phyloP scores from a whole-genome alignment of 306 rosid genomes.

The Prunus fruticosa region DNA sequence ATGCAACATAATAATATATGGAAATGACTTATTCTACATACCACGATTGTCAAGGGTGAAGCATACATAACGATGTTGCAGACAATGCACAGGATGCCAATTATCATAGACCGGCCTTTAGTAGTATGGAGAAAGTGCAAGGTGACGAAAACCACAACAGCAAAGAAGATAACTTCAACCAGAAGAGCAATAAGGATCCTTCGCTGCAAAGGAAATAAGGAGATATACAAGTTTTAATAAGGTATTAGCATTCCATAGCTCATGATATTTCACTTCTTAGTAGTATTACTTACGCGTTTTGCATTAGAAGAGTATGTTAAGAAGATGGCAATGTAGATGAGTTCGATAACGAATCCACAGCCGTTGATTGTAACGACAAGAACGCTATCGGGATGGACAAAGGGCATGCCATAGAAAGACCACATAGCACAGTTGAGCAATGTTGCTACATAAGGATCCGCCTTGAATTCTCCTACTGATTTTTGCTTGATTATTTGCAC shows the following conservation, averaged over 20 bases:
- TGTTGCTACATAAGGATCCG: constrained; percentile 37
- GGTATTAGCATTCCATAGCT: too few relatives aligned
- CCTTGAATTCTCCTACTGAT: constrained; percentile 64
- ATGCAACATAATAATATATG: too few relatives aligned
- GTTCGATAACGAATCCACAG: constrained; percentile 43
- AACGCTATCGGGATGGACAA: constrained; percentile 47
- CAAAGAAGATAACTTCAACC: constrained; percentile 37
- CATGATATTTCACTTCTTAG: too few relatives aligned
- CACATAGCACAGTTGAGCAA: constrained; percentile 55
- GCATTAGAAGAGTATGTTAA: constrained; percentile 24
- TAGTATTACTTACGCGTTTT: constrained; percentile 38
- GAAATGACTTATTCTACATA: constrained; percentile 17
- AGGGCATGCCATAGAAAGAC: constrained; percentile 57
- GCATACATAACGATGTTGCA: constrained; percentile 62
- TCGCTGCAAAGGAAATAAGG: constrained; percentile 33
- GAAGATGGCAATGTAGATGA: constrained; percentile 49
- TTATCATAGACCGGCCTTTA: constrained; percentile 24
- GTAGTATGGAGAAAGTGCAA: constrained; percentile 18
- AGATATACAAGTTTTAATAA: too few relatives aligned
- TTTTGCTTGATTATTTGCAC: constrained; percentile 40
- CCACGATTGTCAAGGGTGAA: constrained; percentile 85
- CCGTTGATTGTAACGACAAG: constrained; percentile 47
- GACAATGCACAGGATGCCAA: constrained; percentile 45
- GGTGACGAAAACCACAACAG: constrained; percentile 11
- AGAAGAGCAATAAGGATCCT: constrained; percentile 32